phyloP scores from a whole-genome alignment of 2,329 filamentous ascomycete species.

The Aspergillus spinulosporus region DNA sequence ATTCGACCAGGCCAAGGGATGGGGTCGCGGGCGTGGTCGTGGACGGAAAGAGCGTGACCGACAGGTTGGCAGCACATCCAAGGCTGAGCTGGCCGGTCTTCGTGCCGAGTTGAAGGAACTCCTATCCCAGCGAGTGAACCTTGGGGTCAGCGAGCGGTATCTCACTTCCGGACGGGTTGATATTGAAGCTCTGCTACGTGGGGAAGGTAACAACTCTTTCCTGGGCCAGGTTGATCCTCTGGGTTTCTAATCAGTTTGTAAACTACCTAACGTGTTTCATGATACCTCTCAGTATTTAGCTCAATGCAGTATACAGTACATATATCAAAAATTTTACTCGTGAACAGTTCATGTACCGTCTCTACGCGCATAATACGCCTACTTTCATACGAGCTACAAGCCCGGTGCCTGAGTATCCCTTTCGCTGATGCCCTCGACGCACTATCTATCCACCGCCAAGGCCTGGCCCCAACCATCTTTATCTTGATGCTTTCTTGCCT shows the following conservation, averaged over 20 bases:
- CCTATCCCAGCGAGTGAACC: slow-evolving; percentile 73
- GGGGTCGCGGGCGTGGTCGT: slow-evolving; percentile 63
- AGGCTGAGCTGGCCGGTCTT: slow-evolving; percentile 70
- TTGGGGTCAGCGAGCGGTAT: slow-evolving; percentile 85
- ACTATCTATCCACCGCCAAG: neutral
- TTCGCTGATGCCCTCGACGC: neutral
- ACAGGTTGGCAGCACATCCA: slow-evolving; percentile 65
- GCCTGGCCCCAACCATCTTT: neutral
- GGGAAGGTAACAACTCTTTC: slow-evolving; percentile 64
- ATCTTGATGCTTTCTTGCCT: neutral
- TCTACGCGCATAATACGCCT: neutral
- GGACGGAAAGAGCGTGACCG: slow-evolving; percentile 75
- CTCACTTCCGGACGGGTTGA: slow-evolving; percentile 76
- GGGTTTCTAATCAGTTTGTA: slow-evolving; percentile 29
- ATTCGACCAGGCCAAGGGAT: slow-evolving; percentile 62
- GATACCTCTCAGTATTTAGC: slow-evolving; percentile 8
- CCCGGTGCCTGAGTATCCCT: neutral
- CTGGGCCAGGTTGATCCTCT: slow-evolving; percentile 57
- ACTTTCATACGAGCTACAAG: no score
- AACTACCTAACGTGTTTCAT: slow-evolving; percentile 10
- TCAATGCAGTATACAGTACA: neutral
- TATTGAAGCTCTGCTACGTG: slow-evolving; percentile 68
- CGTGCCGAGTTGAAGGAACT: slow-evolving; percentile 71
- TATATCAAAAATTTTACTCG: neutral
- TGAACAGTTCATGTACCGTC: neutral